Conservation (phyloP, 139 green algal species). For the Gonium pectorale region DNA sequence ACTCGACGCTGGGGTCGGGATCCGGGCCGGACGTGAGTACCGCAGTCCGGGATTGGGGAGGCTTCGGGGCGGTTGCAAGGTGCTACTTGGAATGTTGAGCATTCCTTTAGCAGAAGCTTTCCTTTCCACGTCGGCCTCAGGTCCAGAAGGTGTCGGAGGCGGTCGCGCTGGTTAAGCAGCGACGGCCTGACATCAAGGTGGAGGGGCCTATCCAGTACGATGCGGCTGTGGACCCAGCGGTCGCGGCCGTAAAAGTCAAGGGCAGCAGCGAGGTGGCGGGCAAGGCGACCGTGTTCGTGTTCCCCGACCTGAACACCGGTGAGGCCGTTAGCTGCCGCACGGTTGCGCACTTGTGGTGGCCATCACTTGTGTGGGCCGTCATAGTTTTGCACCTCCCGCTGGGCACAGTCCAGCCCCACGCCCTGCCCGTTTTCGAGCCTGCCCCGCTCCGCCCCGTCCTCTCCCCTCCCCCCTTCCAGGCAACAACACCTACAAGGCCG, state of each 20-base stretch:
- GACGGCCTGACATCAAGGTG: constrained; percentile 78
- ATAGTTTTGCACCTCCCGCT: too few relatives aligned
- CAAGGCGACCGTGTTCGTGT: constrained; percentile 88
- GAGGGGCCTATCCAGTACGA: constrained; percentile 92
- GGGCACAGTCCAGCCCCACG: too few relatives aligned
- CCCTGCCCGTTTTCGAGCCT: background rate
- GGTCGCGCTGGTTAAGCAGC: constrained; percentile 67
- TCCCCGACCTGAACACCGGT: constrained; percentile 94
- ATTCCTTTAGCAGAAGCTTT: too few relatives aligned
- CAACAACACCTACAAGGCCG: constrained; percentile 93
- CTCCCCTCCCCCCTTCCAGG: constrained; percentile 36
- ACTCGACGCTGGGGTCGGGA: constrained; percentile 82
- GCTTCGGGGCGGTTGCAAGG: too few relatives aligned
- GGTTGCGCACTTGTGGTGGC: too few relatives aligned
- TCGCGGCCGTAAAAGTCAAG: constrained; percentile 69
- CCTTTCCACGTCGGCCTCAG: constrained; percentile 36
- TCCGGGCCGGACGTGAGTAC: constrained; percentile 29
- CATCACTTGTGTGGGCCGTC: too few relatives aligned
- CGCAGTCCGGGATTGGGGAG: too few relatives aligned
- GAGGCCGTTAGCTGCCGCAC: constrained; percentile 45
- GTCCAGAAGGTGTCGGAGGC: constrained; percentile 87
- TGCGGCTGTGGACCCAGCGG: constrained; percentile 82
- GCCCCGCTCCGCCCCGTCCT: background rate
- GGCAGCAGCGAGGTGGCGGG: constrained; percentile 79
- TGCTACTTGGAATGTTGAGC: too few relatives aligned